phyloP scores from a whole-genome alignment of 2,329 filamentous ascomycete species.

The Neofusicoccum laricinum region DNA sequence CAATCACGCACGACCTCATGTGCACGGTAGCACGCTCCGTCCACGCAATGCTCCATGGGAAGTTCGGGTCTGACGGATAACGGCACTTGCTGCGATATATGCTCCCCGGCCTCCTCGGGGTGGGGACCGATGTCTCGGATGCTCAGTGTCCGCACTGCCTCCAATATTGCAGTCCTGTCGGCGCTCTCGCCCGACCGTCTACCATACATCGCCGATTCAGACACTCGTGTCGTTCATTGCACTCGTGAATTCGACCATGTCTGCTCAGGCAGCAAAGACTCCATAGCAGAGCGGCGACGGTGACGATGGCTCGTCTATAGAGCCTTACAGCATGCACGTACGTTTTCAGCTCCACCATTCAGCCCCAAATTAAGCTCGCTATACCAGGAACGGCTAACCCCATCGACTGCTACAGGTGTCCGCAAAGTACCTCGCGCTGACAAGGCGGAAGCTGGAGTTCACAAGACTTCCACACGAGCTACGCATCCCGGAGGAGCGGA shows the following conservation, averaged over 20 bases:
- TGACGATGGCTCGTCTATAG: not conserved
- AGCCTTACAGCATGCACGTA: slow-evolving; percentile 58
- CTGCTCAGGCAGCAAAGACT: no score
- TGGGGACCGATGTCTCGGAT: no score
- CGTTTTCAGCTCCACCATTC: slow-evolving; percentile 27
- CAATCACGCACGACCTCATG: not conserved
- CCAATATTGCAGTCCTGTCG: no score
- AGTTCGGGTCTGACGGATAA: not conserved
- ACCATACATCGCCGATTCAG: not conserved
- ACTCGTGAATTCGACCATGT: no score
- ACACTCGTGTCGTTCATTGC: not conserved
- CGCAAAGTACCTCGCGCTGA: slow-evolving; percentile 64
- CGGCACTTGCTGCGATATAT: no score
- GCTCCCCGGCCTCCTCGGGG: no score
- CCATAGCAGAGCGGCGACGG: no score
- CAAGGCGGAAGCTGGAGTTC: slow-evolving; percentile 64
- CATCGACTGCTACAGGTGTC: slow-evolving; percentile 51
- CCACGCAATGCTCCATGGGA: not conserved
- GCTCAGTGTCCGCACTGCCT: no score
- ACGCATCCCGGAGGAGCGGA: slow-evolving; percentile 45
- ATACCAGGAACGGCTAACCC: not conserved
- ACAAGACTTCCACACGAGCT: slow-evolving; percentile 62
- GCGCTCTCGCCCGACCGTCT: no score
- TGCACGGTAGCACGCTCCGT: not conserved
- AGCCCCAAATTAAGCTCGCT: not conserved